Evolutionary conservation across 805 yeast genomes (phyloP).

Genomic region (Saccharomycopsis oosterbeekiorum): DNA sequence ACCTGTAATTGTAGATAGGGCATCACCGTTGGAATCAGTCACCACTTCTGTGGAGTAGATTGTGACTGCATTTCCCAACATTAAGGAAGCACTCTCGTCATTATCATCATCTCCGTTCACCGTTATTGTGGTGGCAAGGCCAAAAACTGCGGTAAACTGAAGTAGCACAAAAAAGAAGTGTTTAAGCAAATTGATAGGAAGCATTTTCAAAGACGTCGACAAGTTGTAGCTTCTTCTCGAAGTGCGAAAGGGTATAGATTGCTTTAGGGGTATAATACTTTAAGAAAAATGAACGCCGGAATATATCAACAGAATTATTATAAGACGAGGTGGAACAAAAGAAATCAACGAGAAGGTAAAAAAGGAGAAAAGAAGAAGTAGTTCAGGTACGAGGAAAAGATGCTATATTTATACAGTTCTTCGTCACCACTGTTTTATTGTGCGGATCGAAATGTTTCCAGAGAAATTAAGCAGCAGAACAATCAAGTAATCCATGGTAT

Average conservation of each 20-base stretch:
- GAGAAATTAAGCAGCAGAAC: no score
- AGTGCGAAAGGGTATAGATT: background rate
- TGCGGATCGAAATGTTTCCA: no score
- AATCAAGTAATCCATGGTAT: no score
- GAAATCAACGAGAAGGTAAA: background rate
- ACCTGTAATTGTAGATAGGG: constrained; percentile 12
- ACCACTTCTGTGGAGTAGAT: constrained; percentile 15
- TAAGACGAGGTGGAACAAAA: background rate
- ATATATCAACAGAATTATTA: background rate
- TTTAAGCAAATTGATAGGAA: background rate
- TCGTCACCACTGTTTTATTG: no score
- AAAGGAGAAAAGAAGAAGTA: no score
- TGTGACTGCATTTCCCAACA: constrained; percentile 5
- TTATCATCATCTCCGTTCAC: background rate
- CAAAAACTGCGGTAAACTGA: background rate
- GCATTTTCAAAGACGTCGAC: background rate
- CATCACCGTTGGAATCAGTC: constrained; percentile 13
- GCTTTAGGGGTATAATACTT: background rate
- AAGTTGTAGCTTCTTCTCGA: background rate
- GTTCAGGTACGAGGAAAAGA: no score
- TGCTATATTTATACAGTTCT: no score
- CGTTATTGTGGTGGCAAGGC: constrained; percentile 1
- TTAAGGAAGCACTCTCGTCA: background rate
- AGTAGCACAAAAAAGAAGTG: background rate
- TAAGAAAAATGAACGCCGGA: background rate